A percentile compares a stretch with the other conserved stretches of the same genome.
Evolutionary conservation across 768 basidiomycete genomes (phyloP).

Genomic region (Rhizopogon vesiculosus): DNA sequence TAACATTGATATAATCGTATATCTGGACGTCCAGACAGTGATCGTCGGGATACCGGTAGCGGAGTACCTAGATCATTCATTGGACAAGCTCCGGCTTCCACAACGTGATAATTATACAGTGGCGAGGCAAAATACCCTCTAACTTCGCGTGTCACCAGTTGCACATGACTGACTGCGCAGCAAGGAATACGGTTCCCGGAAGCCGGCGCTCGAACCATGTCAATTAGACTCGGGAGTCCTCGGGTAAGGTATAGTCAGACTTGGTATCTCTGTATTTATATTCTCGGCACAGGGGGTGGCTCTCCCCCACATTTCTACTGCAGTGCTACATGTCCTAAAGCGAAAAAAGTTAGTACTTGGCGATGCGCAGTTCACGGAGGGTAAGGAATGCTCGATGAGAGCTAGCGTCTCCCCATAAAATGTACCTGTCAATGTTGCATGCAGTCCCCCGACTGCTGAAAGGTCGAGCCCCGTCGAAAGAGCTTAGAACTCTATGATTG

Average conservation of each 20-base stretch:
- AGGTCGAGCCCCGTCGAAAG: not conserved
- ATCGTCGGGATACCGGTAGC: not conserved
- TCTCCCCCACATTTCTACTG: not conserved
- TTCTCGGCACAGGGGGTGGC: not conserved
- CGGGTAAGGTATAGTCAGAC: constrained; percentile 4
- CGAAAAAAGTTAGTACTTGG: not conserved
- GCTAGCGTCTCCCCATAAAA: not conserved
- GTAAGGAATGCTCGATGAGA: not conserved
- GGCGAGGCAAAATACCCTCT: not conserved
- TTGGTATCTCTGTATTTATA: not conserved
- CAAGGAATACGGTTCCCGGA: not conserved
- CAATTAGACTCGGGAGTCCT: constrained; percentile 4
- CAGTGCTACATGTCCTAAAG: not conserved
- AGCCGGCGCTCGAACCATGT: not conserved
- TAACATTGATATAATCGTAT: not conserved
- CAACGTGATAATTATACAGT: not conserved
- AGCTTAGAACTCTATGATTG: no score
- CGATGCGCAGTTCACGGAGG: not conserved
- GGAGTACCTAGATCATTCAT: not conserved
- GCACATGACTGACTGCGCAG: not conserved
- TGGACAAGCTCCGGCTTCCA: not conserved
- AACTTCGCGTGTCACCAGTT: not conserved
- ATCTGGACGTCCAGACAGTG: not conserved
- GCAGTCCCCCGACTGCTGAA: not conserved
- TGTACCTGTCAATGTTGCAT: not conserved